These are phyloP conservation scores for Talaromyces atroroseus DNA, from an alignment of 2,329 filamentous ascomycete genomes.

Conservation along the genomic window DNA sequence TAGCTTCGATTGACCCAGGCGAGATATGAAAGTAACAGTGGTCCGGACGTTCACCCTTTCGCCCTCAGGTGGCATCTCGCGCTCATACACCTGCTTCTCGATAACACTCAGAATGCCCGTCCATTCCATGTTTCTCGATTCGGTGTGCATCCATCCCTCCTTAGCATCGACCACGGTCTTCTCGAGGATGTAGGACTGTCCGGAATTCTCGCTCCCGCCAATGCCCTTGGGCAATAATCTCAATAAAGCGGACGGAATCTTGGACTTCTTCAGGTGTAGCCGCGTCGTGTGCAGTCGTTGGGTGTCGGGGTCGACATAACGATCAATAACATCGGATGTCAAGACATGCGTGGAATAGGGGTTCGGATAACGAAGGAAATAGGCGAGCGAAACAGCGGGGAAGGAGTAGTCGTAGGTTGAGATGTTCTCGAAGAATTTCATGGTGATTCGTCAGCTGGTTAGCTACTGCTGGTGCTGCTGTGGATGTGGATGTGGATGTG, in stretches of 20 bases:
- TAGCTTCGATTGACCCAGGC: slow-evolving; percentile 54
- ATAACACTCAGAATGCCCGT: slow-evolving; percentile 60
- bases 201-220: slow-evolving; percentile 52
- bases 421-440: slow-evolving; percentile 51
- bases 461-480: not conserved
- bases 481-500: not conserved
- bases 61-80: slow-evolving; percentile 28
- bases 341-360: slow-evolving; percentile 61
- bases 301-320: slow-evolving; percentile 55
- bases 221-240: slow-evolving; percentile 57
- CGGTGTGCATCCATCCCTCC: slow-evolving; percentile 62
- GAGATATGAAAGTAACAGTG: slow-evolving; percentile 57
- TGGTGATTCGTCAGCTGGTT: slow-evolving; percentile 16
- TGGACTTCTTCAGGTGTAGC: slow-evolving; percentile 59
- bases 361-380: slow-evolving; percentile 65
- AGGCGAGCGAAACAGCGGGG: slow-evolving; percentile 60
- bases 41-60: slow-evolving; percentile 52
- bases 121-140: slow-evolving; percentile 61
- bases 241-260: slow-evolving; percentile 56
- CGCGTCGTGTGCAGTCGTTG: slow-evolving; percentile 57
- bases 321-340: slow-evolving; percentile 61
- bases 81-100: slow-evolving; percentile 54
- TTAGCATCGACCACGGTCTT: slow-evolving; percentile 56
- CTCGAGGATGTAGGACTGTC: slow-evolving; percentile 60
- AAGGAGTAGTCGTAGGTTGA: slow-evolving; percentile 62